phyloP scores from a whole-genome alignment of 2,329 filamentous ascomycete genomes.

The Byssoonygena ceratinophila region DNA sequence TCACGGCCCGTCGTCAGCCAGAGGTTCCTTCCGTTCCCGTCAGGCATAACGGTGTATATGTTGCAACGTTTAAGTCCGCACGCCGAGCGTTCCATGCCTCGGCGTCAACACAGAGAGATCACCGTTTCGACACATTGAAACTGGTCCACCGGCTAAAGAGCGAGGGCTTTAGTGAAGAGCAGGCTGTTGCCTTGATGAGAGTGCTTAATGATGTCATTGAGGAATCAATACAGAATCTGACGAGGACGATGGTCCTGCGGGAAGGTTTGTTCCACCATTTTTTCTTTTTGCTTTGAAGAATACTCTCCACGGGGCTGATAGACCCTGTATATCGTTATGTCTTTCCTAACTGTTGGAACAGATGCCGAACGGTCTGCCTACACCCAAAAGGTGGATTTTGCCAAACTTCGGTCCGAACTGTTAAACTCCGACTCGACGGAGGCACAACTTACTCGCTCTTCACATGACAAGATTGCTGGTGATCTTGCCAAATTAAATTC shows the following conservation, averaged over 20 bases:
- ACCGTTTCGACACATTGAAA: conserved; percentile 97
- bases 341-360: conserved; percentile 17
- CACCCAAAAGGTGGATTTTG: conserved; percentile 91
- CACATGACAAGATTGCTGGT: conserved; percentile 86
- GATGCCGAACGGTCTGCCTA: conserved; percentile 47
- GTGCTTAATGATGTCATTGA: conserved; percentile 94
- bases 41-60: conserved; percentile 40
- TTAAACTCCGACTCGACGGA: conserved; percentile 87
- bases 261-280: conserved; percentile 56
- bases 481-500: conserved; percentile 90
- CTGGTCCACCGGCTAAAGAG: conserved; percentile 82
- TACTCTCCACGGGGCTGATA: too few species aligned
- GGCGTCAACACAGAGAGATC: conserved; percentile 54
- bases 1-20: not conserved
- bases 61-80: conserved; percentile 34
- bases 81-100: conserved; percentile 50
- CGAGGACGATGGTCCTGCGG: conserved; percentile 91
- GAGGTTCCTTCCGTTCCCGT: conserved; percentile 23
- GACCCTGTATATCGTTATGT: not conserved
- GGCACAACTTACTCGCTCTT: conserved; percentile 72
- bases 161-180: conserved; percentile 91
- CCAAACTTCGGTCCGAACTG: conserved; percentile 88
- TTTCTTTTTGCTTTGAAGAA: not conserved
- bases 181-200: conserved; percentile 97
- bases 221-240: conserved; percentile 95